These are phyloP conservation scores for Ophiostoma tasmaniense DNA, from an alignment of 2,329 filamentous ascomycete species.

Conservation along the genomic window DNA sequence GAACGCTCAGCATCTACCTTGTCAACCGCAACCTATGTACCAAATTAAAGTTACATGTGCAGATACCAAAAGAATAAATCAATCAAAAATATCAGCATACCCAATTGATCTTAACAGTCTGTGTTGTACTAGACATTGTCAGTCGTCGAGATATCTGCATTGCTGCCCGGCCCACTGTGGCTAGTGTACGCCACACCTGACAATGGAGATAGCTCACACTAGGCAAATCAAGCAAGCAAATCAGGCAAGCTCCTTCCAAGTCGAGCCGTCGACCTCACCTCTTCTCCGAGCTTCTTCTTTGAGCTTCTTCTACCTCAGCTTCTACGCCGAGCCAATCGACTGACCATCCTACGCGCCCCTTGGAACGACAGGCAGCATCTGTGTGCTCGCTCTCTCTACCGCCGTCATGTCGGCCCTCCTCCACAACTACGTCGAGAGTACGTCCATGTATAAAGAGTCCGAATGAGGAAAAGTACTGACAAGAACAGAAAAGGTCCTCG, in stretches of 20 bases:
- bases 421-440: conserved; percentile 28
- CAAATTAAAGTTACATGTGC: too few species aligned
- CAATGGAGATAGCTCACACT: background rate
- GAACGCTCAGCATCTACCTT: too few species aligned
- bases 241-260: background rate
- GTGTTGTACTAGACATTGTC: too few species aligned
- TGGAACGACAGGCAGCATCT: too few species aligned
- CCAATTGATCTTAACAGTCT: too few species aligned
- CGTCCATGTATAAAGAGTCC: background rate
- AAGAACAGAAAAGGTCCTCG: conserved; percentile 70
- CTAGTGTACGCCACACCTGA: conserved; percentile 4
- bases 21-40: too few species aligned
- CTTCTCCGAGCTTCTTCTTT: background rate
- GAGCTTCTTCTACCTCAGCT: too few species aligned
- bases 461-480: background rate
- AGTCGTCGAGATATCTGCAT: background rate
- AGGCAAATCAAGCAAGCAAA: background rate
- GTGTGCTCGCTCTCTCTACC: conserved; percentile 11
- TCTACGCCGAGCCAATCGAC: too few species aligned
- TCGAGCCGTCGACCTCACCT: background rate
- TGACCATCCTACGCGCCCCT: too few species aligned
- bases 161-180: background rate
- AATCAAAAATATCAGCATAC: too few species aligned
- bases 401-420: conserved; percentile 24
- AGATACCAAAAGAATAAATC: too few species aligned